Evolutionary conservation across 2,329 filamentous ascomycete species (phyloP), one percentile per base, ranked within the genome.

Genomic region (Cephalotrichum gorgonifer): DNA sequence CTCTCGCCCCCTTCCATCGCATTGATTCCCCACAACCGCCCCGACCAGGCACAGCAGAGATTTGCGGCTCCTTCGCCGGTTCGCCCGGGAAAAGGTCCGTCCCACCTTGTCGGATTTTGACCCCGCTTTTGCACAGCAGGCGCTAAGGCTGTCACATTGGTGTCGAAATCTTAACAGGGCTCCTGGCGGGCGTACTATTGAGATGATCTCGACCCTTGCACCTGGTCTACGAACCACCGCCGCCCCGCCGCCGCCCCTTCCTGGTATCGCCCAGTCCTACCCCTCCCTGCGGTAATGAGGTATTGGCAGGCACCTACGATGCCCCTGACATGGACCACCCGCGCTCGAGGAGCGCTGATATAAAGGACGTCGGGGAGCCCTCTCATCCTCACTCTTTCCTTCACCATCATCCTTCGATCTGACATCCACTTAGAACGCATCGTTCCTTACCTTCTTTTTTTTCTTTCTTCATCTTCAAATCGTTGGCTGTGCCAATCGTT

Each of bases 391-490:
- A 9, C 6, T 22, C 8, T 9, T 17, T 5, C 8, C 17, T 9
- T 39, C 35, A 17, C 12, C 17, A 17, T 6, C 35, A 39, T 11
- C 30, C 15, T 31, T 31, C 11, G 12, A 12, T 11, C 12, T 15
- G 30, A 39, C 35, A 8, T 20, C 22, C 35, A 39, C 35, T 39
- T 39, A 17, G 17, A 17, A 22, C 17, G 17, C 30, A 15, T 15
- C n/a, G 12, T 33, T 15, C 8, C n/a, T 33, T 15, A 39, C 35
- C n/a, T 26, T 49, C 33, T 26, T 27, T 47, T 42, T n/a, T 47
- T 50, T 25, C 47, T 38, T 47, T 42, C 39, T 43, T 44, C 25
- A 44, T 41, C 22, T 26, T 38, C 45, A 39, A 27, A 23, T 6
- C 7, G 26, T 42, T 50, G 28, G 43, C 12, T 42, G 33, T 30